phyloP scores from a whole-genome alignment of 306 rosid species.

The Castanospermum australe region DNA sequence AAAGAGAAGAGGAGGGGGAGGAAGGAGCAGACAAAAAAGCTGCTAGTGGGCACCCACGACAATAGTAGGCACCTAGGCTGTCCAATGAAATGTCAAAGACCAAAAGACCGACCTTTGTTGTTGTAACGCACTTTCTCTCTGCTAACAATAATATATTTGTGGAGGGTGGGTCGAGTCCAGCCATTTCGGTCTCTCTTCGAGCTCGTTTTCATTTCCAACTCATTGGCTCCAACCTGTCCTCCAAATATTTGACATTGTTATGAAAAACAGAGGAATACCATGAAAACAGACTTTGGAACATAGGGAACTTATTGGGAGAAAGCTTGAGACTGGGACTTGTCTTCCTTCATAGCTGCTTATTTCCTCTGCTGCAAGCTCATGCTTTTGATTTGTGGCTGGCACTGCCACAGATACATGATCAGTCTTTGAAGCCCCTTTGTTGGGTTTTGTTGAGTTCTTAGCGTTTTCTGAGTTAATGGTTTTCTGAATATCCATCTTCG shows the following conservation, averaged over 20 bases:
- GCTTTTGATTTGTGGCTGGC: conserved; percentile 40
- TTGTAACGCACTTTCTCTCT: conserved; percentile 44
- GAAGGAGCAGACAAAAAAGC: conserved; percentile 36
- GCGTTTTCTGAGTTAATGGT: conserved; percentile 39
- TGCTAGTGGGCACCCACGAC: conserved; percentile 43
- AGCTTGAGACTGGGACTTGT: conserved; percentile 47
- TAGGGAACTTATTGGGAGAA: conserved; percentile 64
- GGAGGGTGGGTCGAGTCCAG: conserved; percentile 11
- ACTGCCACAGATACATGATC: conserved; percentile 13
- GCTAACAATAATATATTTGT: background rate
- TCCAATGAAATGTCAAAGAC: conserved; percentile 39
- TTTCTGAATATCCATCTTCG: conserved; percentile 65
- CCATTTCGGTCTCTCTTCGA: conserved; percentile 26
- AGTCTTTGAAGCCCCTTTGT: background rate
- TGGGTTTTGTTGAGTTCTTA: background rate
- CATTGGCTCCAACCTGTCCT: conserved; percentile 62
- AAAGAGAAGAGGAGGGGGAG: background rate
- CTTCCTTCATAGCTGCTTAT: conserved; percentile 51
- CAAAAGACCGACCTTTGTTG: conserved; percentile 41
- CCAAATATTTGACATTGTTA: conserved; percentile 44
- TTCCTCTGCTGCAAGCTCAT: conserved; percentile 53
- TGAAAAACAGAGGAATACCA: background rate
- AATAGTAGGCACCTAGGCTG: conserved; percentile 31
- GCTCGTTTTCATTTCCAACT: conserved; percentile 22
- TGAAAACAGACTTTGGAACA: background rate